Evolutionary conservation across 176 grass and related monocot genomes (phyloP).

Genomic region (Zea mays): DNA sequence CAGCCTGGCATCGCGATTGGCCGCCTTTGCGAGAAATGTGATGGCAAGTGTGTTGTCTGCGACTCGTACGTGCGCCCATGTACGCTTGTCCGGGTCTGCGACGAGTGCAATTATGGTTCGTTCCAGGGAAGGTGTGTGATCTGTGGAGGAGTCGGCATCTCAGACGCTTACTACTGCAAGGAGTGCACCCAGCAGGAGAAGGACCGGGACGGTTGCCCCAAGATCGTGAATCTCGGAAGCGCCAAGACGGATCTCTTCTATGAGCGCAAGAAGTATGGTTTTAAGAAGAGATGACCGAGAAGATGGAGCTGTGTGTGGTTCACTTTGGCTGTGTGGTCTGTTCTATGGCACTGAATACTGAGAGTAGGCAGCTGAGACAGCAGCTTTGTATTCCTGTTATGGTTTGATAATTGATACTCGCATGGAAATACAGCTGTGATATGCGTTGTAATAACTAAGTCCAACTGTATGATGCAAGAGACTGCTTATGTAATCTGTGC

Average conservation of each 20-base stretch:
- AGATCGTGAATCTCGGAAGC: conserved; percentile 84
- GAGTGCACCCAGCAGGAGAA: conserved; percentile 91
- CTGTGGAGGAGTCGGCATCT: conserved; percentile 77
- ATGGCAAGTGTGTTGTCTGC: conserved; percentile 78
- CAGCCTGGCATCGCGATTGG: conserved; percentile 78
- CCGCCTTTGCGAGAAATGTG: conserved; percentile 74
- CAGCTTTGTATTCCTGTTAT: background rate
- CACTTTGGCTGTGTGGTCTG: background rate
- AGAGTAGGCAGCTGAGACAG: background rate
- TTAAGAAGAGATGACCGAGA: conserved; percentile 46
- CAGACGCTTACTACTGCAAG: conserved; percentile 86
- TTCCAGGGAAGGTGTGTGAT: conserved; percentile 90
- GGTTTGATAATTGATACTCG: conserved; percentile 8
- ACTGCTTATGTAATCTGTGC: conserved; percentile 1
- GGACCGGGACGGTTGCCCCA: conserved; percentile 75
- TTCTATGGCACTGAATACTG: background rate
- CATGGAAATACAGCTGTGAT: background rate
- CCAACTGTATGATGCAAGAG: background rate
- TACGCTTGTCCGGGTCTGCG: conserved; percentile 70
- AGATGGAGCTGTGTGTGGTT: background rate
- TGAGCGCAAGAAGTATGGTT: conserved; percentile 63
- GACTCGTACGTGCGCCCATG: conserved; percentile 79
- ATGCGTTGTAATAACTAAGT: conserved; percentile 17
- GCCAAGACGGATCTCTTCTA: conserved; percentile 91
- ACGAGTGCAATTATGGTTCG: conserved; percentile 85